Conservation (phyloP, 139 green algal genomes). For the Desmodesmus armatus region DNA sequence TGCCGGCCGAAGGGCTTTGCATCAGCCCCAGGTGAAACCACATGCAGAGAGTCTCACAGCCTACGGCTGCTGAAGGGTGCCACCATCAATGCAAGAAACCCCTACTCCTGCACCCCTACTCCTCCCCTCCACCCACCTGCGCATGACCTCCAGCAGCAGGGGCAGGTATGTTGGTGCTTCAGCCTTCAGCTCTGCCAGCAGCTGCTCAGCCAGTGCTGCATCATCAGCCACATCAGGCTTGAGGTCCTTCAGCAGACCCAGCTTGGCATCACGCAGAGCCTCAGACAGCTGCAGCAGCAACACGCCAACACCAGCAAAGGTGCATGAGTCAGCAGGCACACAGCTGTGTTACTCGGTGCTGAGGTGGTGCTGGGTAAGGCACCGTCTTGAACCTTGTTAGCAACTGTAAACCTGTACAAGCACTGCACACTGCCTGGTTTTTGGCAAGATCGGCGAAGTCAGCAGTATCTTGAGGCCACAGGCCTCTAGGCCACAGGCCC, state of each 20-base stretch:
- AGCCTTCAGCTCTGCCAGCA: slow-evolving; percentile 57
- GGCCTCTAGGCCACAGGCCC: too few relatives aligned
- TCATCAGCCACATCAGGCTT: slow-evolving; percentile 10
- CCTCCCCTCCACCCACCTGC: slow-evolving; percentile 10
- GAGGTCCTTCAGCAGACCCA: slow-evolving; percentile 50
- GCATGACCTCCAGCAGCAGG: slow-evolving; percentile 74
- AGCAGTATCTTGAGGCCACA: too few relatives aligned
- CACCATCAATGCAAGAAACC: not conserved
- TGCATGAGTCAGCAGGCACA: too few relatives aligned
- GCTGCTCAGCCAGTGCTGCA: not conserved
- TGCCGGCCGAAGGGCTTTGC: too few relatives aligned
- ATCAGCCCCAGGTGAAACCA: too few relatives aligned
- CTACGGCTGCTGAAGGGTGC: not conserved
- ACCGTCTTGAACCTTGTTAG: too few relatives aligned
- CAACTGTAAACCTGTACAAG: too few relatives aligned
- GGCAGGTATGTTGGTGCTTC: slow-evolving; percentile 74
- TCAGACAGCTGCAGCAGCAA: slow-evolving; percentile 55
- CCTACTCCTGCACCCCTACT: not conserved
- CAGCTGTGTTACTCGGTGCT: too few relatives aligned
- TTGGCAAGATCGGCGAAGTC: too few relatives aligned
- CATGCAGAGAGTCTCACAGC: not conserved
- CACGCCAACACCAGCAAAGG: too few relatives aligned
- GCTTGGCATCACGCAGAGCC: slow-evolving; percentile 76
- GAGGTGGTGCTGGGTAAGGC: too few relatives aligned
- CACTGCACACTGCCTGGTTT: too few relatives aligned